phyloP scores from a whole-genome alignment of 768 basidiomycete species.

The Gymnopilus dilepis region DNA sequence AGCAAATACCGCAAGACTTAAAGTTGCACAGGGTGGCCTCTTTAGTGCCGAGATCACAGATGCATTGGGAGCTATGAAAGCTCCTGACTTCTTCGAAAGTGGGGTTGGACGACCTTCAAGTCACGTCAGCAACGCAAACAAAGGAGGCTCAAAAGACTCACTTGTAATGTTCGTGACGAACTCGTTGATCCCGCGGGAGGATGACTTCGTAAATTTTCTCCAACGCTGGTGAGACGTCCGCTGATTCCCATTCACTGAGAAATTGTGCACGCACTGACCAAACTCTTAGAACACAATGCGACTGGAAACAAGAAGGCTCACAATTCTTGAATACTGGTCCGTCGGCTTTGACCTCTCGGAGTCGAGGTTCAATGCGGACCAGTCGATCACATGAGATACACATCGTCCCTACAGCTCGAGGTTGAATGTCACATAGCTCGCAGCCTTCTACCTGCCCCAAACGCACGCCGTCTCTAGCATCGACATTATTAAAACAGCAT shows the following conservation, averaged over 20 bases:
- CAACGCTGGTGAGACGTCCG: constrained; percentile 42
- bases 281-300: constrained; percentile 11
- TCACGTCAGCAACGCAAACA: constrained; percentile 5
- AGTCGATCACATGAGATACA: constrained; percentile 59
- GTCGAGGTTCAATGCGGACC: constrained; percentile 43
- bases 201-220: constrained; percentile 63
- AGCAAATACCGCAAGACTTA: constrained; percentile 70
- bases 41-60: constrained; percentile 69
- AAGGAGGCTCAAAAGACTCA: constrained; percentile 28
- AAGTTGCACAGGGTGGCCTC: constrained; percentile 56
- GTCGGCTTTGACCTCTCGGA: constrained; percentile 54
- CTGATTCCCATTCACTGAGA: constrained; percentile 58
- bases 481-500: background rate
- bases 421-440: constrained; percentile 51
- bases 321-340: constrained; percentile 57
- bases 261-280: constrained; percentile 52
- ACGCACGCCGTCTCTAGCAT: constrained; percentile 55
- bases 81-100: constrained; percentile 56
- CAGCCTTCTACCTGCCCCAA: constrained; percentile 55
- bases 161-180: constrained; percentile 55
- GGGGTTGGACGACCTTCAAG: constrained; percentile 37
- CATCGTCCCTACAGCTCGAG: constrained; percentile 48
- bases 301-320: constrained; percentile 32
- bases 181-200: constrained; percentile 45
- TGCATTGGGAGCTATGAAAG: constrained; percentile 69